A percentile compares a stretch with the other conserved stretches of the same genome.
Conservation (phyloP, 164 flowering plant genomes). For the Hamamelis virginiana region DNA sequence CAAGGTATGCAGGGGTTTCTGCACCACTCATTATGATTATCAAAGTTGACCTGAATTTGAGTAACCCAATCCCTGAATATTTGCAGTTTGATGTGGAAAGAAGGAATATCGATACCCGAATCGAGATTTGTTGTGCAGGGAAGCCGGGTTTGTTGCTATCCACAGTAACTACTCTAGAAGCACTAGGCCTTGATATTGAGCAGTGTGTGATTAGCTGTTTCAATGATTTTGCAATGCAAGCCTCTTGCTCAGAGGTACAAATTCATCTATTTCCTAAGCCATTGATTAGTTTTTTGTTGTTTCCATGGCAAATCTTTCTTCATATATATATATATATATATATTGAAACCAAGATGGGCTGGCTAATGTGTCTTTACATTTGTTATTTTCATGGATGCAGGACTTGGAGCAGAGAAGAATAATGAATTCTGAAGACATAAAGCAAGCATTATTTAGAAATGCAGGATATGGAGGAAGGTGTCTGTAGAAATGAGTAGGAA, state of each 20-base stretch:
- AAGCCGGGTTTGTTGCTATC: slow-evolving; percentile 78
- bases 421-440: slow-evolving; percentile 63
- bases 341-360: too few relatives aligned
- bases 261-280: not conserved
- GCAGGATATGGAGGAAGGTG: slow-evolving; percentile 94
- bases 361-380: not conserved
- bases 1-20: slow-evolving; percentile 44
- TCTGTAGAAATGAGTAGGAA: slow-evolving; percentile 26
- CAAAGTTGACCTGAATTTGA: too few relatives aligned
- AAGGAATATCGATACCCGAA: slow-evolving; percentile 51
- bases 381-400: slow-evolving; percentile 22
- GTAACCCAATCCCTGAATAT: too few relatives aligned
- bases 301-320: not conserved
- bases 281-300: not conserved
- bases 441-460: slow-evolving; percentile 73
- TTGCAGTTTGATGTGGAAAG: slow-evolving; percentile 83
- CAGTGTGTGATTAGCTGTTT: slow-evolving; percentile 94
- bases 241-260: slow-evolving; percentile 84
- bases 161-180: slow-evolving; percentile 70
- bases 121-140: slow-evolving; percentile 71
- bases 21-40: not conserved
- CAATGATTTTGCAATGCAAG: slow-evolving; percentile 84
- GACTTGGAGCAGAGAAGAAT: slow-evolving; percentile 51
- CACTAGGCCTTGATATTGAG: slow-evolving; percentile 83
- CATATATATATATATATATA: too few relatives aligned